These are phyloP conservation scores for Paradendryphiella salina DNA, from an alignment of 2,329 filamentous ascomycete species.

Conservation along the genomic window DNA sequence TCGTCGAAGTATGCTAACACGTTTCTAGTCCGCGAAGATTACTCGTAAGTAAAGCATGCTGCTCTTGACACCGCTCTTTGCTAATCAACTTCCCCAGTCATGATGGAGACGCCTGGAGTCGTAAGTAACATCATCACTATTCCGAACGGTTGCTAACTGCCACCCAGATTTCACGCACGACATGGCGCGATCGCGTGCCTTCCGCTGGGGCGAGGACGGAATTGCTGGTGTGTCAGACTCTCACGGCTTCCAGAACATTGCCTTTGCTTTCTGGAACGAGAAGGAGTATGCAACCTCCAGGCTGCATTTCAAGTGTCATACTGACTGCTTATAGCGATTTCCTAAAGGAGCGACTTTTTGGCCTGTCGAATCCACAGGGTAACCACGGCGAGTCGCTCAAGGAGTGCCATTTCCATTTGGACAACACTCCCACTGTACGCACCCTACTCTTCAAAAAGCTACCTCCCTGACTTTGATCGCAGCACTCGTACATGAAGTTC, in stretches of 20 bases:
- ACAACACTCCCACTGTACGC: conserved; percentile 78
- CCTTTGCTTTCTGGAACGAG: conserved; percentile 97
- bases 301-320: no score
- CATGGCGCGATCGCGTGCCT: conserved; percentile 83
- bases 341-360: conserved; percentile 92
- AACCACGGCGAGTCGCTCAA: conserved; percentile 98
- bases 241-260: conserved; percentile 88
- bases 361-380: conserved; percentile 91
- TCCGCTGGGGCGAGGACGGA: conserved; percentile 94
- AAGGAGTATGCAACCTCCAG: conserved; percentile 68
- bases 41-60: conserved; percentile 61
- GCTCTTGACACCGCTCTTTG: conserved; percentile 11
- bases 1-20: conserved; percentile 32
- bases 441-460: conserved; percentile 43
- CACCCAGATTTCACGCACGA: conserved; percentile 85
- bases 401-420: conserved; percentile 93
- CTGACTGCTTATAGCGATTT: conserved; percentile 69
- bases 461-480: conserved; percentile 33
- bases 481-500: conserved; percentile 99
- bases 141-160: conserved; percentile 30
- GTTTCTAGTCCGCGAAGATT: conserved; percentile 80
- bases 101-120: conserved; percentile 90
- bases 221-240: conserved; percentile 95
- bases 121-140: conserved; percentile 58
- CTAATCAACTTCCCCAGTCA: conserved; percentile 57